Evolutionary conservation across 1,139 yeast species (phyloP), one percentile per base, ranked within the genome.

Genomic region (Protomyces lactucae-debilis): DNA sequence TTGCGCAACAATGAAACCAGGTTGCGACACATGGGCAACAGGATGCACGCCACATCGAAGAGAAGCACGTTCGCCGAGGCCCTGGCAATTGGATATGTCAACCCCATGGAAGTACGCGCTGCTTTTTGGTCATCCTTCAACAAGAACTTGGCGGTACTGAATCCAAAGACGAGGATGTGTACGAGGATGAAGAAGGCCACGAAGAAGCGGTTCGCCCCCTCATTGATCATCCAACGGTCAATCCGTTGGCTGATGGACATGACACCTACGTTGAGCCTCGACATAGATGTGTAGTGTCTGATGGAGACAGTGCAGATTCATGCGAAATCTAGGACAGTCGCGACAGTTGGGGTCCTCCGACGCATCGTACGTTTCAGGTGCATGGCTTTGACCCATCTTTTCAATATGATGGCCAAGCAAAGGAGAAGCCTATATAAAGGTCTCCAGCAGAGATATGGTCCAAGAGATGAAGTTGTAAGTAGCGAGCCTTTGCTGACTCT

Each of bases 181-280:
- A 51, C 45, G 51, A 52, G 16, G 18, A 59, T 32, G 45, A 61
- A 55, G 32, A 61, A 18, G 28, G 37, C 36, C 25, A 39, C 40
- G 39, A 56, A 51, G 16, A 54, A 32, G 25, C 59, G 64, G 6
- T 54, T 55, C 16, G 37, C 53, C 18, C 64, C 65, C 21, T 61
- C 65, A 43, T 61, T 61, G 25, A 61, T 60, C 65, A 61, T 61
- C 65, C 65, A 61, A 14, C 61, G 21, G n/a, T 61, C 60, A 28
- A 61, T 9, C 28, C 46, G 56, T 36, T 61, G 65, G 10, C 65
- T 55, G 28, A 56, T 25, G 18, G 57, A 55, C 25, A 61, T 28
- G 8, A 6, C 32, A 6, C 32, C 32, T 28, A 28, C 32, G 8
- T 28, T 28, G 8, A 28, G 32, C 32, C 32, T 28, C 8, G 32